phyloP scores from a whole-genome alignment of 352 stramenopile genomes.

The Phytopythium montanum region DNA sequence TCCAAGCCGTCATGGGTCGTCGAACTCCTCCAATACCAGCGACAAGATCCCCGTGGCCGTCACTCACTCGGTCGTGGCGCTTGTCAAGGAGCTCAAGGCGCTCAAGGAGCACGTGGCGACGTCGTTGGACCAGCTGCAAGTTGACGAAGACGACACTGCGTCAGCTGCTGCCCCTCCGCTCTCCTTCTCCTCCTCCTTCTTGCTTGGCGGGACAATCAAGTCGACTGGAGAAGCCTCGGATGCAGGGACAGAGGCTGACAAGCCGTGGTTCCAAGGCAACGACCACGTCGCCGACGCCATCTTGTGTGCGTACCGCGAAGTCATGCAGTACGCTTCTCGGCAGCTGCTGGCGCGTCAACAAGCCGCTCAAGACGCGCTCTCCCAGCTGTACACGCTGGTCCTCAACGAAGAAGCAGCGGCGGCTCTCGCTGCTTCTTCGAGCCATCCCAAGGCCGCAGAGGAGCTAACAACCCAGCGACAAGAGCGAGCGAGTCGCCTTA shows the following conservation, averaged over 20 bases:
- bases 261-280: conserved; percentile 23
- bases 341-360: conserved; percentile 31
- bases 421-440: background rate
- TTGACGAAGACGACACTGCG: conserved; percentile 14
- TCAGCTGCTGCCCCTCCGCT: conserved; percentile 11
- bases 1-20: conserved; percentile 2
- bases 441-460: background rate
- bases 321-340: conserved; percentile 37
- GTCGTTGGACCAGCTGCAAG: conserved; percentile 46
- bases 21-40: background rate
- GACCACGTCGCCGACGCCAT: conserved; percentile 55
- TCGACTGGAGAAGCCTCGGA: background rate
- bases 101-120: conserved; percentile 66
- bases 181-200: conserved; percentile 15
- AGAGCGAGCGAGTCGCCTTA: background rate
- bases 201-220: too few relatives aligned
- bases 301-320: conserved; percentile 53
- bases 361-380: conserved; percentile 17
- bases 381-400: conserved; percentile 25
- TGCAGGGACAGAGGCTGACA: conserved; percentile 12
- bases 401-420: background rate
- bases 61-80: conserved; percentile 54
- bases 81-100: conserved; percentile 68
- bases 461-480: background rate
- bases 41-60: conserved; percentile 50